These are phyloP conservation scores for Nissolia schottii DNA, from an alignment of 306 rosid species.

Conservation along the genomic window DNA sequence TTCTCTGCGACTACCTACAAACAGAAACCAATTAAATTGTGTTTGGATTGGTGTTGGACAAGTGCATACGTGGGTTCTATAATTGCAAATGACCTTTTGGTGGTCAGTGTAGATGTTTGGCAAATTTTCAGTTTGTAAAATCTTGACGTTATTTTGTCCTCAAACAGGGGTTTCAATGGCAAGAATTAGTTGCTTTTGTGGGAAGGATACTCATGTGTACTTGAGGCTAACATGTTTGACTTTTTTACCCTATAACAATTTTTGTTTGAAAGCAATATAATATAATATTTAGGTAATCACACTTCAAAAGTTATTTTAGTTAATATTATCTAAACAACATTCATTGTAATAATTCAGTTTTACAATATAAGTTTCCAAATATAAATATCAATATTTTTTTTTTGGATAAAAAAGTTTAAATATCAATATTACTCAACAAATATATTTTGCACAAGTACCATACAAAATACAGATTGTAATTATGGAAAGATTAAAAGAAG, in stretches of 20 bases:
- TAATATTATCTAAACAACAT: background rate
- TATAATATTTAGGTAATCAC: background rate
- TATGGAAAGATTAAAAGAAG: background rate
- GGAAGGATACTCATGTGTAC: background rate
- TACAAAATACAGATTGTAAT: background rate
- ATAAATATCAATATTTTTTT: background rate
- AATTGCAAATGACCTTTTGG: background rate
- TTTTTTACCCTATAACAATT: background rate
- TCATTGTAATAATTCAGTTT: background rate
- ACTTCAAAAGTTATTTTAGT: background rate
- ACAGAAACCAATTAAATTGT: background rate
- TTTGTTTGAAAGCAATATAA: background rate
- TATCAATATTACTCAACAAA: background rate
- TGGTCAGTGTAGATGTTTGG: background rate
- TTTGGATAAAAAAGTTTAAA: too few species aligned
- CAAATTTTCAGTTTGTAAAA: background rate
- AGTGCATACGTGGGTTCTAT: background rate
- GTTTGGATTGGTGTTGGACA: background rate
- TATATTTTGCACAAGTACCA: background rate
- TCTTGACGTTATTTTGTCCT: background rate
- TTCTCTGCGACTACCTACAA: conserved; percentile 93
- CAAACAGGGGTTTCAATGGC: background rate
- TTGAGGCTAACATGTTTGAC: background rate
- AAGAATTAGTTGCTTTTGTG: background rate
- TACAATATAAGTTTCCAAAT: background rate